These are phyloP conservation scores for Fusarium camptoceras DNA, from an alignment of 2,329 filamentous ascomycete genomes.

Conservation along the genomic window DNA sequence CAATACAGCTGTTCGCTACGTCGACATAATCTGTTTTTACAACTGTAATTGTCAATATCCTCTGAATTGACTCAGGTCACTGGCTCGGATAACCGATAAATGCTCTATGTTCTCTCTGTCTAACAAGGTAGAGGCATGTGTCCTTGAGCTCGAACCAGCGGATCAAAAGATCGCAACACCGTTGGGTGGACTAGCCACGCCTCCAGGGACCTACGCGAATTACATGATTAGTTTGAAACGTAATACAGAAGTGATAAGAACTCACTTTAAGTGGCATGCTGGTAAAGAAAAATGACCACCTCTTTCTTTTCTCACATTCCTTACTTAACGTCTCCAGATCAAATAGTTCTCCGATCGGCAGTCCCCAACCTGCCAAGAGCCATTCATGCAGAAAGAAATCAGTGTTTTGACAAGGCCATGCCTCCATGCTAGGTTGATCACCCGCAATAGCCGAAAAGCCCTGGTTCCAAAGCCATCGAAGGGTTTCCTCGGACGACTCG, in stretches of 20 bases:
- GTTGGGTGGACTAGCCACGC: background rate
- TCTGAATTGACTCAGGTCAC: no score
- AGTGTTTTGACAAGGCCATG: slow-evolving; percentile 55
- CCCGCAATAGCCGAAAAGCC: slow-evolving; percentile 66
- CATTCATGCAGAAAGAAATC: slow-evolving; percentile 57
- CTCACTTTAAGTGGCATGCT: slow-evolving; percentile 35
- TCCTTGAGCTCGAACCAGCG: no score
- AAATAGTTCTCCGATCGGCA: slow-evolving; percentile 63
- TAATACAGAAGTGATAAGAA: background rate
- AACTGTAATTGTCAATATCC: no score
- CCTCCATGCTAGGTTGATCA: slow-evolving; percentile 66
- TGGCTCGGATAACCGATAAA: no score
- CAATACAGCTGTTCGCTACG: background rate
- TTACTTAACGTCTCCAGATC: slow-evolving; percentile 53
- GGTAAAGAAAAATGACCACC: slow-evolving; percentile 56
- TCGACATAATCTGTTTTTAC: no score
- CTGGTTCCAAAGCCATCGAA: slow-evolving; percentile 69
- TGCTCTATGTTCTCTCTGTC: no score
- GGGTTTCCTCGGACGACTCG: slow-evolving; percentile 59
- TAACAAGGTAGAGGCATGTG: no score
- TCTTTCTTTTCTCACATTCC: slow-evolving; percentile 48
- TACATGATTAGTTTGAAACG: accelerated
- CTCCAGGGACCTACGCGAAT: background rate
- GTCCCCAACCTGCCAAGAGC: slow-evolving; percentile 62
- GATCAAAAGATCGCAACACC: background rate